Conservation (phyloP, 768 basidiomycete species). For the Guyanaporus albipodus region DNA sequence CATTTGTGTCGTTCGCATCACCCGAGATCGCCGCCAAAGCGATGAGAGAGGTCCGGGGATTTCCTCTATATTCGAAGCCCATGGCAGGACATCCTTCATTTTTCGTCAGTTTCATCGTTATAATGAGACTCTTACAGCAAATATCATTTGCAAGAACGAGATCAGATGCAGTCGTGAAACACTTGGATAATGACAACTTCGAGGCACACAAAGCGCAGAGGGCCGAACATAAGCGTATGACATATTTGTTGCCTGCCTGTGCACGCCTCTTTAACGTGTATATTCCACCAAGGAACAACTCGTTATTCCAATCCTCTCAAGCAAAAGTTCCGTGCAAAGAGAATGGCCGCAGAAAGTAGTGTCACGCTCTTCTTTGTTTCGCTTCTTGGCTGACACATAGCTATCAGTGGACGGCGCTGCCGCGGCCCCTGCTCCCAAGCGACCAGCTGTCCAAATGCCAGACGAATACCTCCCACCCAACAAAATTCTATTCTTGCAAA, state of each 20-base stretch:
- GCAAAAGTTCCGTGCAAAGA: conserved; percentile 77
- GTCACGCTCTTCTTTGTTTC: conserved; percentile 2
- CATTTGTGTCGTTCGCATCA: conserved; percentile 89
- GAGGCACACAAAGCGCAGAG: conserved; percentile 75
- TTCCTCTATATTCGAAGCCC: conserved; percentile 94
- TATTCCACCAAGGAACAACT: conserved; percentile 53
- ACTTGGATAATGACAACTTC: conserved; percentile 57
- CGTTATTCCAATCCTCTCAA: conserved; percentile 90
- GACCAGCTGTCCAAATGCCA: conserved; percentile 92
- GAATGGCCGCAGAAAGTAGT: conserved; percentile 74
- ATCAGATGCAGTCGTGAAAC: conserved; percentile 88
- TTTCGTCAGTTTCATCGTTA: not conserved
- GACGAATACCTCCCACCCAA: conserved; percentile 99
- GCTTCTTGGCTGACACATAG: conserved; percentile 1
- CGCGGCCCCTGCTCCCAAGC: conserved; percentile 62
- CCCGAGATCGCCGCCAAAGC: conserved; percentile 83
- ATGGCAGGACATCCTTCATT: conserved; percentile 58
- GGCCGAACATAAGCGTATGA: conserved; percentile 81
- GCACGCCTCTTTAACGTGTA: not conserved
- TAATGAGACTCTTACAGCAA: conserved; percentile 56
- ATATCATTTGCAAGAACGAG: conserved; percentile 87
- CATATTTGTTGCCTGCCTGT: not conserved
- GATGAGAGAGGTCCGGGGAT: conserved; percentile 87
- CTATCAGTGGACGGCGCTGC: conserved; percentile 63
- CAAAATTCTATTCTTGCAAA: conserved; percentile 98